phyloP scores from a whole-genome alignment of 1,139 yeast genomes.

The Wickerhamiella infanticola region DNA sequence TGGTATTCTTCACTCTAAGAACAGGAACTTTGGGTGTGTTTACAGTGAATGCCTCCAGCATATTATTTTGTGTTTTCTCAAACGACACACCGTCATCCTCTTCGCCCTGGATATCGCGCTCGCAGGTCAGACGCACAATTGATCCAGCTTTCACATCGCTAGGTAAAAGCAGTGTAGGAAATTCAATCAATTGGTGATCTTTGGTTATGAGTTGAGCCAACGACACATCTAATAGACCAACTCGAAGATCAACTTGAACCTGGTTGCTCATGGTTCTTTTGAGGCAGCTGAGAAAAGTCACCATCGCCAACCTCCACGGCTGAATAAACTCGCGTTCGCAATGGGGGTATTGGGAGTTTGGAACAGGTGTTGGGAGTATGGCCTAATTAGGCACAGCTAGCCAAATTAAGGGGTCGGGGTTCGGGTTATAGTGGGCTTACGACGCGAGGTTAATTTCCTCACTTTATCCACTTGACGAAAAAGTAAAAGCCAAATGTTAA shows the following conservation, averaged over 20 bases:
- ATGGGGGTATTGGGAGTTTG: no score
- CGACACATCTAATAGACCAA: conserved; percentile 91
- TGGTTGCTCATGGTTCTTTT: conserved; percentile 5
- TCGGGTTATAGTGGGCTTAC: no score
- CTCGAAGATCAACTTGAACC: conserved; percentile 86
- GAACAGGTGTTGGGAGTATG: no score
- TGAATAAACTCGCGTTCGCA: no score
- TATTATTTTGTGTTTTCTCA: conserved; percentile 53
- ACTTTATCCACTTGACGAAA: no score
- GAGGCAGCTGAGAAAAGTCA: neutral
- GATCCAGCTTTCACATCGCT: conserved; percentile 88
- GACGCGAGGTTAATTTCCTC: no score
- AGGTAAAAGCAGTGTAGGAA: conserved; percentile 85
- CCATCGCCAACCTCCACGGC: no score
- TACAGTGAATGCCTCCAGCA: conserved; percentile 56
- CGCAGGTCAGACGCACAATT: conserved; percentile 75
- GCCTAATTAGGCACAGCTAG: no score
- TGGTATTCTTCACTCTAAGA: conserved; percentile 58
- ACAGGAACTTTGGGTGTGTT: conserved; percentile 58
- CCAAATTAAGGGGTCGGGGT: no score
- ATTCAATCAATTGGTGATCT: conserved; percentile 90
- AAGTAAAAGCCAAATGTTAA: neutral
- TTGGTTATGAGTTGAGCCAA: conserved; percentile 77
- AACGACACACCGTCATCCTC: conserved; percentile 43
- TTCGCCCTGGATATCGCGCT: conserved; percentile 63